Evolutionary conservation across 805 yeast species (phyloP).

Genomic region (Sugiyamaella americana): DNA sequence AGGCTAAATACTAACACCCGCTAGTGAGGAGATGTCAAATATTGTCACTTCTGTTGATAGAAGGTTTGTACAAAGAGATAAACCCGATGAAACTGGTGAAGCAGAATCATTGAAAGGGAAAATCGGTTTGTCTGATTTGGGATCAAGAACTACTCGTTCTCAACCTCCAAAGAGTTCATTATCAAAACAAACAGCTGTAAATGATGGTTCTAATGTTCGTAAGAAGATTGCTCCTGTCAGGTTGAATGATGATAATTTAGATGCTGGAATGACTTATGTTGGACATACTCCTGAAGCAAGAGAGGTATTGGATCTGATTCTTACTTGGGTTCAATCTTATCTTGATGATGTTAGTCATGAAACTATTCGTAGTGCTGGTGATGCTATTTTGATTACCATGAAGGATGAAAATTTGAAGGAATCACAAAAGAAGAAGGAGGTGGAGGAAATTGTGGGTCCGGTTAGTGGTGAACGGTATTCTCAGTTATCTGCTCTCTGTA

Average conservation of each 20-base stretch:
- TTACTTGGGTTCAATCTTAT: constrained; percentile 50
- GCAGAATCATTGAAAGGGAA: constrained; percentile 72
- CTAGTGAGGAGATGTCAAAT: constrained; percentile 48
- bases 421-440: constrained; percentile 40
- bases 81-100: constrained; percentile 47
- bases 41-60: constrained; percentile 61
- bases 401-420: constrained; percentile 43
- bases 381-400: constrained; percentile 50
- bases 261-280: constrained; percentile 46
- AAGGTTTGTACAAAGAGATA: constrained; percentile 41
- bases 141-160: constrained; percentile 37
- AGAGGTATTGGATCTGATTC: constrained; percentile 48
- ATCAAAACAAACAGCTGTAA: background rate
- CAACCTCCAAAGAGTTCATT: constrained; percentile 6
- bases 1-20: background rate
- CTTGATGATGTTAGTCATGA: constrained; percentile 76
- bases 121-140: constrained; percentile 66
- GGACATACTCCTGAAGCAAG: constrained; percentile 55
- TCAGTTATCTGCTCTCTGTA: constrained; percentile 40
- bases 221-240: background rate
- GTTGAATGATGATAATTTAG: constrained; percentile 31
- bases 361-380: constrained; percentile 58
- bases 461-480: constrained; percentile 43
- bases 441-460: constrained; percentile 46
- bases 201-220: background rate